Conservation (phyloP, 2,329 filamentous ascomycete species). For the Penicillium sp. region DNA sequence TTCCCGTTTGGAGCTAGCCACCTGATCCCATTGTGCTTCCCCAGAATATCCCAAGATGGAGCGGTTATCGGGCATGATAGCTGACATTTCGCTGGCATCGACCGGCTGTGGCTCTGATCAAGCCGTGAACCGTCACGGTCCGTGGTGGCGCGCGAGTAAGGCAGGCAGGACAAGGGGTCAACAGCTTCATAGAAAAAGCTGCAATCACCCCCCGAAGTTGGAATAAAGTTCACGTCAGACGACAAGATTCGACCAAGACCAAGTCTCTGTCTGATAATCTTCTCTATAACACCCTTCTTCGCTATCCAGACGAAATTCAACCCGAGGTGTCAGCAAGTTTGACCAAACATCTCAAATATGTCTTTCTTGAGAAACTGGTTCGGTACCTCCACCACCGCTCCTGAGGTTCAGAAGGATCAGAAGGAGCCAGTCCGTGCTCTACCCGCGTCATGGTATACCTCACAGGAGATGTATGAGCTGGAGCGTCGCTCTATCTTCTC, state of each 20-base stretch:
- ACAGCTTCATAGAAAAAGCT: conserved; percentile 19
- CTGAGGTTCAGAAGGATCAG: conserved; percentile 14
- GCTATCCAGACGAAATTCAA: conserved; percentile 3
- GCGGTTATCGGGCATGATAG: conserved; percentile 9
- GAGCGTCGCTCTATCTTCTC: conserved; percentile 34
- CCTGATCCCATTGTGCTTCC: conserved; percentile 10
- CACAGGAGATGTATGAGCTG: conserved; percentile 48
- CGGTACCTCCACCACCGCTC: conserved; percentile 18
- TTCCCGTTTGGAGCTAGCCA: conserved; percentile 13
- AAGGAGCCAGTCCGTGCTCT: conserved; percentile 35
- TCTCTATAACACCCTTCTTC: too few relatives aligned
- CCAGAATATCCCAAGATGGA: conserved; percentile 1
- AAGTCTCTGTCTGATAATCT: not conserved
- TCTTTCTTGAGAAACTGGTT: conserved; percentile 27
- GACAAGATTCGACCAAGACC: too few relatives aligned
- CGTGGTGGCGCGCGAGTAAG: conserved; percentile 1
- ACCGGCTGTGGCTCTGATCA: conserved; percentile 5
- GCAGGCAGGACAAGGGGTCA: too few relatives aligned
- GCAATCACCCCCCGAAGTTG: not conserved
- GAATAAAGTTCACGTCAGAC: too few relatives aligned
- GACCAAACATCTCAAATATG: conserved; percentile 9
- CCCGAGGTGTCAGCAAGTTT: not conserved
- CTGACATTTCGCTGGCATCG: conserved; percentile 5
- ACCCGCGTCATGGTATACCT: conserved; percentile 51
- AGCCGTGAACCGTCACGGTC: conserved; percentile 8